Evolutionary conservation across 371 early-diverging fungal species (phyloP).

Genomic region (Dichotomocladium elegans): DNA sequence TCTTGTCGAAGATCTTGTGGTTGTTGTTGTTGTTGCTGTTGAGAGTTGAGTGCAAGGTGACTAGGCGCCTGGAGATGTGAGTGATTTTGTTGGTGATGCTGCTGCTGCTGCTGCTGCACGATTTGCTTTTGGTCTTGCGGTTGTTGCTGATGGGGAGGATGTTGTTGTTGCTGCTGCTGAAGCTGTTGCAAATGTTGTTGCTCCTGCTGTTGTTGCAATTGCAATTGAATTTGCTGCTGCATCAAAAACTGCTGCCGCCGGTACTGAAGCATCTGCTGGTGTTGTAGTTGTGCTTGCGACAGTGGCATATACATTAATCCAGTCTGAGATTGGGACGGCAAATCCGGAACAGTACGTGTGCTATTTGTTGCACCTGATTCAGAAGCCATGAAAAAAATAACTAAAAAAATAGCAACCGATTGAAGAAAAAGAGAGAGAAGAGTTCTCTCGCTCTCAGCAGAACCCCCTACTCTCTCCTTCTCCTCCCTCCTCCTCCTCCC

Average conservation of each 20-base stretch:
- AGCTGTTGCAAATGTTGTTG: background rate
- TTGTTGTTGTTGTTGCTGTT: conserved; percentile 2
- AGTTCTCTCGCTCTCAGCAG: too few species aligned
- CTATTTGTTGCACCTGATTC: background rate
- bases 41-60: background rate
- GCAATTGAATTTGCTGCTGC: conserved; percentile 11
- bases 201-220: conserved; percentile 5
- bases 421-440: too few species aligned
- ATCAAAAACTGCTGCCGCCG: background rate
- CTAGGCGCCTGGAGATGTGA: conserved; percentile 4
- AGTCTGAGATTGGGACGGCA: conserved; percentile 4
- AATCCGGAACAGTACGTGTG: background rate
- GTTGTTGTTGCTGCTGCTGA: background rate
- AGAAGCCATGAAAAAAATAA: background rate
- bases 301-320: background rate
- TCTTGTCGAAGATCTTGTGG: background rate
- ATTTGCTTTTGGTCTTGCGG: conserved; percentile 8
- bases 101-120: background rate
- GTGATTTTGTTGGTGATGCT: background rate
- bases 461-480: too few species aligned
- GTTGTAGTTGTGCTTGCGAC: background rate
- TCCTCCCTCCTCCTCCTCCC: too few species aligned
- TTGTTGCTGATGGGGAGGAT: conserved; percentile 8
- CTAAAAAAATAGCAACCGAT: too few species aligned
- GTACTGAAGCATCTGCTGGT: background rate